These are phyloP conservation scores for Fusarium xylarioides DNA, from an alignment of 2,329 filamentous ascomycete genomes.

Conservation along the genomic window DNA sequence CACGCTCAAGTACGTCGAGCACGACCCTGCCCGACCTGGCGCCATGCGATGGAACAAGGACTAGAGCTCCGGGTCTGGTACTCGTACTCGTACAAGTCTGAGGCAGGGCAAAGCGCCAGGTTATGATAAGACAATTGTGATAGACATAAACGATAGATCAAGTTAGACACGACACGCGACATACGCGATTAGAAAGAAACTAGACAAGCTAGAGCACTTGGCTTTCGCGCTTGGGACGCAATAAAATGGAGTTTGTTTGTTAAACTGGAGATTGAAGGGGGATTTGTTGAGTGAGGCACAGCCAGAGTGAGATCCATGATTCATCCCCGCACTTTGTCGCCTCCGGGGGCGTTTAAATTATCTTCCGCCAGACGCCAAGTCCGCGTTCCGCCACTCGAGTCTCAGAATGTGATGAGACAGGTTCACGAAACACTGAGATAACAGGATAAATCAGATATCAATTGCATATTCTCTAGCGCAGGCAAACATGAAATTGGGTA, in stretches of 20 bases:
- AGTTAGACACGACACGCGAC: conserved; percentile 21
- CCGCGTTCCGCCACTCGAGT: not conserved
- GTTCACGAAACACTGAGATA: not conserved
- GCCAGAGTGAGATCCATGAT: not conserved
- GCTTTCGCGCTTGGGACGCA: conserved; percentile 12
- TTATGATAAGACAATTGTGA: conserved; percentile 21
- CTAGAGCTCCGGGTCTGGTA: conserved; percentile 18
- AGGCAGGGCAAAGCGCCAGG: not conserved
- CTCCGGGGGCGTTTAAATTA: not conserved
- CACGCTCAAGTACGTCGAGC: conserved; percentile 44
- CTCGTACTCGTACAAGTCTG: not conserved
- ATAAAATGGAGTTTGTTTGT: conserved; percentile 28
- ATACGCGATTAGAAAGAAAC: conserved; percentile 19
- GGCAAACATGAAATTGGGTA: not conserved
- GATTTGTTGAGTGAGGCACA: not conserved
- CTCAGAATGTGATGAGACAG: not conserved
- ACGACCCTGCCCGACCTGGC: conserved; percentile 37
- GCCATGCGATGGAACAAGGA: conserved; percentile 43
- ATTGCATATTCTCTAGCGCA: not conserved
- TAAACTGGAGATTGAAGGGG: not conserved
- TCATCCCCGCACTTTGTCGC: not conserved
- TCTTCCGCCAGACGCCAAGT: conserved; percentile 2
- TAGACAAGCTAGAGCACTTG: conserved; percentile 20
- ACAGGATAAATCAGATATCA: not conserved
- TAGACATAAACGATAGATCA: conserved; percentile 35